Evolutionary conservation across 441 rosid species (phyloP).

Genomic region (Adansonia grandidieri): DNA sequence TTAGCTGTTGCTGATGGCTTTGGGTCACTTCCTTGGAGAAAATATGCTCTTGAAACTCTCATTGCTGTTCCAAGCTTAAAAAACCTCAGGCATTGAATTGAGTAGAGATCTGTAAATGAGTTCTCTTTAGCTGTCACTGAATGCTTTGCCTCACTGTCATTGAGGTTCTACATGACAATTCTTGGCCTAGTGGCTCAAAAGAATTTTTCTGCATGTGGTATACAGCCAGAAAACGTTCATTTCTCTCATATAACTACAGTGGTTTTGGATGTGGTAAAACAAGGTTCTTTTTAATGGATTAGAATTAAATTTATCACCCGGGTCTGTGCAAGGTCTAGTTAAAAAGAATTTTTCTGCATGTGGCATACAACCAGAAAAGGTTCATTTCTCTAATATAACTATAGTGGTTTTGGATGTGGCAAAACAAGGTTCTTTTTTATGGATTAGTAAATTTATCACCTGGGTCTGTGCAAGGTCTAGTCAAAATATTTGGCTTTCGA

Average conservation of each 20-base stretch:
- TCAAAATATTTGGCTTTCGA: neutral
- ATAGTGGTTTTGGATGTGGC: neutral
- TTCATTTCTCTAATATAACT: neutral
- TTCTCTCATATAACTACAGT: neutral
- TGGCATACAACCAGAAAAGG: neutral
- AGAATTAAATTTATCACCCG: neutral
- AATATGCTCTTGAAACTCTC: neutral
- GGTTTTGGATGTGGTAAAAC: neutral
- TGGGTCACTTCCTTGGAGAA: conserved; percentile 14
- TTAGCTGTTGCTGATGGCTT: neutral
- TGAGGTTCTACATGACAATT: neutral
- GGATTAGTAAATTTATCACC: neutral
- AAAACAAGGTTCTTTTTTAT: neutral
- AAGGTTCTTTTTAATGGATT: neutral
- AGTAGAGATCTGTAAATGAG: neutral
- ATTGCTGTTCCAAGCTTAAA: neutral
- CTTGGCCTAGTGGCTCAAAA: neutral
- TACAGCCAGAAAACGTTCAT: neutral
- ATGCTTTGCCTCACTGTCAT: neutral
- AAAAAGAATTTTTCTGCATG: neutral
- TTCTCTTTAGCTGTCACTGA: conserved; percentile 7
- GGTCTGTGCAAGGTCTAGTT: neutral
- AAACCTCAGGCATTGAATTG: neutral
- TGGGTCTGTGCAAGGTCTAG: neutral
- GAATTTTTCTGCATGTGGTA: neutral